Evolutionary conservation across 2,329 filamentous ascomycete genomes (phyloP).

Genomic region (Dothideomycetes sp.): DNA sequence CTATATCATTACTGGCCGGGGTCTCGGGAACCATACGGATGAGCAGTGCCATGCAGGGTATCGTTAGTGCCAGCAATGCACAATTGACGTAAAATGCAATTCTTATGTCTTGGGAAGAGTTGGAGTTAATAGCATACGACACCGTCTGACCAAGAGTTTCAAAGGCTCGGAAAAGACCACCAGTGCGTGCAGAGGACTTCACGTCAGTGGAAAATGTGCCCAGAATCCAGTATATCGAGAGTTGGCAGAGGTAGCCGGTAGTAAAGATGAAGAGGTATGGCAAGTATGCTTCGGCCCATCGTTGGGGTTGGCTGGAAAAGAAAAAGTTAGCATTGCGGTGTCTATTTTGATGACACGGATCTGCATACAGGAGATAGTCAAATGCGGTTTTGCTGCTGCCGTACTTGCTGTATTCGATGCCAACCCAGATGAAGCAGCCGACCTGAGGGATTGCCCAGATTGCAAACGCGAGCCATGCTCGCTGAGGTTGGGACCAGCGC

Average conservation of each 20-base stretch:
- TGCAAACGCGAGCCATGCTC: conserved; percentile 19
- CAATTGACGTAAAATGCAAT: neutral
- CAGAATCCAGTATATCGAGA: conserved; percentile 26
- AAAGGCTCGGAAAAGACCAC: conserved; percentile 17
- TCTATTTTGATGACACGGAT: neutral
- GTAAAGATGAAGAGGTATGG: conserved; percentile 16
- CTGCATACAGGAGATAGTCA: conserved; percentile 11
- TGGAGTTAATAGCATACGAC: neutral
- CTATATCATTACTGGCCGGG: neutral
- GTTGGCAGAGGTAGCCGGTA: conserved; percentile 15
- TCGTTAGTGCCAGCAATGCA: neutral
- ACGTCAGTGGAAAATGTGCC: conserved; percentile 26
- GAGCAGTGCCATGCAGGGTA: neutral
- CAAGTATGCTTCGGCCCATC: conserved; percentile 13
- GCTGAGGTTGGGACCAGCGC: conserved; percentile 18
- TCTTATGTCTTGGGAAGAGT: neutral
- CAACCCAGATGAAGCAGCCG: conserved; percentile 23
- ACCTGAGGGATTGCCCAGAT: conserved; percentile 20
- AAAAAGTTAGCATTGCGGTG: neutral
- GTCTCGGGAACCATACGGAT: neutral
- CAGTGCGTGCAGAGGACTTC: conserved; percentile 19
- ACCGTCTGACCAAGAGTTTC: conserved; percentile 36
- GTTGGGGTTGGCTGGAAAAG: conserved; percentile 7
- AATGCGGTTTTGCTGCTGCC: conserved; percentile 4
- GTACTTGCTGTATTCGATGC: conserved; percentile 12